A percentile compares a stretch with the other conserved stretches of the same genome.
Evolutionary conservation across 2,329 filamentous ascomycete species (phyloP).

Genomic region (Calonectria montana): DNA sequence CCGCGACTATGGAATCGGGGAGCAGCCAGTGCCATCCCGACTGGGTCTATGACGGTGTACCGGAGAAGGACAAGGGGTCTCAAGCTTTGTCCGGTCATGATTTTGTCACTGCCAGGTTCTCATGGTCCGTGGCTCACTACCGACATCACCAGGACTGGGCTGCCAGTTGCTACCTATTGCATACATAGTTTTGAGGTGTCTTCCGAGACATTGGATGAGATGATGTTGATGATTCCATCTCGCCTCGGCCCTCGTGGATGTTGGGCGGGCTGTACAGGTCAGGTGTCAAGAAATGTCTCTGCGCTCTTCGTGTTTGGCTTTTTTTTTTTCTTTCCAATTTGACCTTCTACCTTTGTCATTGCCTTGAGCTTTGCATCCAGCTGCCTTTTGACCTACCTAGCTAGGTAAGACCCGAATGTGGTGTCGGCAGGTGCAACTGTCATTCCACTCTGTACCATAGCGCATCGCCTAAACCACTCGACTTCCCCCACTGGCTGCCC

Average conservation of each 20-base stretch:
- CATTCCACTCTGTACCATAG: constrained; percentile 2
- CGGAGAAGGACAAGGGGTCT: background rate
- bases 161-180: background rate
- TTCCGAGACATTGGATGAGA: constrained; percentile 17
- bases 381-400: background rate
- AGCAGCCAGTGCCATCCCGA: constrained; percentile 10
- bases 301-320: background rate
- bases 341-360: background rate
- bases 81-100: background rate
- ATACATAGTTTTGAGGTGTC: constrained; percentile 8
- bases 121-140: constrained; percentile 12
- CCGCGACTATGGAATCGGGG: constrained; percentile 22
- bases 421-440: constrained; percentile 18
- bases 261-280: background rate
- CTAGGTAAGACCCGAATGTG: background rate
- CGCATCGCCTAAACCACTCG: background rate
- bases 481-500: background rate
- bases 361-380: background rate
- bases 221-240: constrained; percentile 18
- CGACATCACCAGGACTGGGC: background rate
- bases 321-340: background rate
- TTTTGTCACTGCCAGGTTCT: constrained; percentile 11
- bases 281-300: background rate
- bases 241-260: background rate
- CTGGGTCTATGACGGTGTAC: constrained; percentile 15